phyloP scores from a whole-genome alignment of 2,329 filamentous ascomycete genomes.

The Akanthomyces dipterigenus region DNA sequence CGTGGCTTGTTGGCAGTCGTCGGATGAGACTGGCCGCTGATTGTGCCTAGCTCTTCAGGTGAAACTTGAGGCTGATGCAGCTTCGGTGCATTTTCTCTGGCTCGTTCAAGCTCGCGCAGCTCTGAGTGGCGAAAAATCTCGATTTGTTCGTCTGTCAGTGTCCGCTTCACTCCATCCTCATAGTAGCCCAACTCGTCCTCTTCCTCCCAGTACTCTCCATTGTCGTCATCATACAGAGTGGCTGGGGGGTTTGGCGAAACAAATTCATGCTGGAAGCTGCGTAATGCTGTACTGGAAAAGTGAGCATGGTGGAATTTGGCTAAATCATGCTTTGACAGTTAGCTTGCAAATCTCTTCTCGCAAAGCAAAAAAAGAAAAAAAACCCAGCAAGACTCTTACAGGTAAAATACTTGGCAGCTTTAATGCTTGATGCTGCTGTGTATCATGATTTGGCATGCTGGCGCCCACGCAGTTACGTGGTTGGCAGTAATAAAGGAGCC shows the following conservation, averaged over 20 bases:
- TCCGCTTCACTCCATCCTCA: conserved; percentile 76
- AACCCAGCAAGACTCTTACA: not conserved
- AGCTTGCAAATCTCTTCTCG: conserved; percentile 11
- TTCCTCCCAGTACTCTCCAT: conserved; percentile 28
- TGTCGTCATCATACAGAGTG: conserved; percentile 22
- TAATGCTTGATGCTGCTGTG: not conserved
- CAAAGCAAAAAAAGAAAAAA: not conserved
- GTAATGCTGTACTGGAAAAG: conserved; percentile 43
- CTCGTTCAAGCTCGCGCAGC: conserved; percentile 62
- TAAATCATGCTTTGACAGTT: conserved; percentile 48
- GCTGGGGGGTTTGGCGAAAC: conserved; percentile 25
- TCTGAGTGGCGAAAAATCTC: conserved; percentile 87
- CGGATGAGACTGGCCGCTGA: not conserved
- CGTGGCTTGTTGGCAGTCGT: conserved; percentile 1
- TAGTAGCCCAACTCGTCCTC: conserved; percentile 77
- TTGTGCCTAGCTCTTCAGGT: conserved; percentile 13
- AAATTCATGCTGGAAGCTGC: conserved; percentile 42
- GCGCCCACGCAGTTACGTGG: not conserved
- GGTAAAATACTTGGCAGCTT: conserved; percentile 1
- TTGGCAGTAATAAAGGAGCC: not conserved
- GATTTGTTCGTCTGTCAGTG: conserved; percentile 85
- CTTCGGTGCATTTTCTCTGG: conserved; percentile 29
- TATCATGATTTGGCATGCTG: conserved; percentile 2
- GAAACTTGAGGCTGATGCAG: not conserved
- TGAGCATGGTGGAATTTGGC: conserved; percentile 52